A percentile compares a stretch with the other conserved stretches of the same genome.
Conservation (phyloP, 495 filamentous ascomycete species). For the Aspergillus biplanus region DNA sequence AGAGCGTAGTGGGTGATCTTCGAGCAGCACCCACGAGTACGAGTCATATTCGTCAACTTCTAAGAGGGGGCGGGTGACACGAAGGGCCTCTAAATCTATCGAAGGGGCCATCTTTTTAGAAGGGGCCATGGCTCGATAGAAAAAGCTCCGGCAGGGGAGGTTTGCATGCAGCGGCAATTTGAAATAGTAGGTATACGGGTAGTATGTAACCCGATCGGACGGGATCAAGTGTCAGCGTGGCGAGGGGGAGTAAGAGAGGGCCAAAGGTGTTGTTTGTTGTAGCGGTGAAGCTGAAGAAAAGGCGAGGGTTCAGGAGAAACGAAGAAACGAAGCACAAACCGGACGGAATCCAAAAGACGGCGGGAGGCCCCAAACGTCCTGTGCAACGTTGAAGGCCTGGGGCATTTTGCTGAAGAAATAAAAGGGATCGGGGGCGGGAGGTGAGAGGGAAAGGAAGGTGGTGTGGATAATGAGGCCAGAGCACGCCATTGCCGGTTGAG, state of each 20-base stretch:
- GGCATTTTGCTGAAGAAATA: neutral
- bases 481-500: conserved; percentile 28
- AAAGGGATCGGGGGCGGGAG: neutral
- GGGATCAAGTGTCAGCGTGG: conserved; percentile 7
- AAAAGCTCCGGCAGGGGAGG: neutral
- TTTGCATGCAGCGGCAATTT: neutral
- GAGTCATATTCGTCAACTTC: conserved; percentile 33
- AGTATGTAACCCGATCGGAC: neutral
- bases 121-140: conserved; percentile 7
- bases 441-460: conserved; percentile 5
- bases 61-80: conserved; percentile 14
- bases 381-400: conserved; percentile 6
- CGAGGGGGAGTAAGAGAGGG: neutral
- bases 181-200: neutral
- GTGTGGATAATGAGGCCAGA: conserved; percentile 20
- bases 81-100: conserved; percentile 1
- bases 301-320: neutral
- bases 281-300: conserved; percentile 16
- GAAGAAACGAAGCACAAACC: neutral
- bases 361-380: conserved; percentile 1
- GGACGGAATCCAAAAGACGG: neutral
- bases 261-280: neutral
- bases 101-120: conserved; percentile 14
- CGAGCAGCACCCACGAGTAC: conserved; percentile 37
- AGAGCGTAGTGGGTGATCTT: conserved; percentile 47